Evolutionary conservation across 495 filamentous ascomycete species (phyloP), one percentile per base, ranked within the genome.

Genomic region (Tuber melanosporum): DNA sequence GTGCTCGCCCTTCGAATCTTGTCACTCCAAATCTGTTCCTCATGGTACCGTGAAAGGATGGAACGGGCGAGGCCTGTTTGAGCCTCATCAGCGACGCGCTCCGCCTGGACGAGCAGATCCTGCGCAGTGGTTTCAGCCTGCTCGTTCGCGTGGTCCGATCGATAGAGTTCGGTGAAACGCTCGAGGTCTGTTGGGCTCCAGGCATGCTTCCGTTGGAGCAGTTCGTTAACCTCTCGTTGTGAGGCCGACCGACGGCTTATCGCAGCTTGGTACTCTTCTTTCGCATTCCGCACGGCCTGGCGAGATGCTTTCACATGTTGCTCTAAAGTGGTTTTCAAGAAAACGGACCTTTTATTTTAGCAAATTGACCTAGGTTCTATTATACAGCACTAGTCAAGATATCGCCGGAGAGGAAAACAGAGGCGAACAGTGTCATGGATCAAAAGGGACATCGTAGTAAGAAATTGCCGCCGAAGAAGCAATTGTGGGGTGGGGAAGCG

Each of bases 11-110:
- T 87, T 66, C 95, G 88, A 83, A 99, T 99, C 83, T 97, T 95
- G 82, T 99, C 95, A 81, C 92, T 95, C 95, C 95, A 99, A 71
- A 99, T 97, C 87, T 99, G 95, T 85, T 99, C 95, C 85, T 99
- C 95, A 85, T 99, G 95, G 85, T 99, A 99, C 43, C 95, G 90
- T 44, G 91, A 91, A 46, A 98, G 86, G 76, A 98, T 98, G 49
- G 89, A 89, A 57, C 90, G 89, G 83, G 90, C 93, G 71, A 99
- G 86, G 81, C 90, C 88, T 12, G 89, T 87, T 42, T 90, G 88
- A 2, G 93, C 89, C 71, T 93, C 90, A 85, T 95, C 92, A 19
- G 94, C 90, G 46, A 91, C 89, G 62, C 89, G 87, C 85, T 99
- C 95, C 0, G 92, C 90, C 52, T 87, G 86, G n/a, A 89, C 87